Evolutionary conservation across 1,139 yeast species (phyloP).

Genomic region (Casaregolazyma suthepensis): DNA sequence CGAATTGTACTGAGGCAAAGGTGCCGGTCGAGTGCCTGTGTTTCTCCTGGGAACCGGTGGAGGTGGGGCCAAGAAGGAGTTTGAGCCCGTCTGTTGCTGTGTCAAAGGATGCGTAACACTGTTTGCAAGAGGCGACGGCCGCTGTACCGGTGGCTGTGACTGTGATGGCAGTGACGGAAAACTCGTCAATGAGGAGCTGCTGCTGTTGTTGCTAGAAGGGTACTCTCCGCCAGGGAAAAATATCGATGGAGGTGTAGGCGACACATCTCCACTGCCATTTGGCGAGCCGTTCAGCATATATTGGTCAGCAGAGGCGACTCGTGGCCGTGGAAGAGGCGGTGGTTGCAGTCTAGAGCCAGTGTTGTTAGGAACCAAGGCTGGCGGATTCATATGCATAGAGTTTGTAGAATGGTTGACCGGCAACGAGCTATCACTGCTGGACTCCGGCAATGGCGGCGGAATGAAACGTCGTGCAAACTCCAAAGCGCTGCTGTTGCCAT

Average conservation of each 20-base stretch:
- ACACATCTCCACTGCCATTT: neutral
- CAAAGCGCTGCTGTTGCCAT: slow-evolving; percentile 10
- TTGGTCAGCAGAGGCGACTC: slow-evolving; percentile 6
- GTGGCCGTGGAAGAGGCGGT: slow-evolving; percentile 14
- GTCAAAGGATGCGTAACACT: neutral
- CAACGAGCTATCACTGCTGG: neutral
- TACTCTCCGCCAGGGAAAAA: slow-evolving; percentile 6
- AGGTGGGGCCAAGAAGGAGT: slow-evolving; percentile 19
- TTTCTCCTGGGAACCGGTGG: slow-evolving; percentile 21
- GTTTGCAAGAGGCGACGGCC: slow-evolving; percentile 4
- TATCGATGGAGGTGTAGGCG: slow-evolving; percentile 2
- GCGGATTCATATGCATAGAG: slow-evolving; percentile 1
- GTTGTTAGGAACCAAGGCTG: neutral
- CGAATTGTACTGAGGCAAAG: slow-evolving; percentile 1
- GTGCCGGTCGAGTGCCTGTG: slow-evolving; percentile 9
- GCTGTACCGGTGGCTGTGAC: slow-evolving; percentile 8
- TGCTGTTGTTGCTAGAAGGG: slow-evolving; percentile 6
- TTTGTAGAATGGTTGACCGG: neutral
- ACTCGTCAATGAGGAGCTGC: slow-evolving; percentile 3
- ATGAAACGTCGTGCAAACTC: slow-evolving; percentile 8
- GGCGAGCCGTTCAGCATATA: neutral
- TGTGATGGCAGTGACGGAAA: slow-evolving; percentile 2
- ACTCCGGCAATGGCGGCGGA: neutral
- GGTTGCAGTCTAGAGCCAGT: slow-evolving; percentile 7
- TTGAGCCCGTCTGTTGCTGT: slow-evolving; percentile 4